Percentiles rank a stretch among this genome's conserved stretches.
Conservation (phyloP, 305 asterid species). For the Ilex paraguariensis region DNA sequence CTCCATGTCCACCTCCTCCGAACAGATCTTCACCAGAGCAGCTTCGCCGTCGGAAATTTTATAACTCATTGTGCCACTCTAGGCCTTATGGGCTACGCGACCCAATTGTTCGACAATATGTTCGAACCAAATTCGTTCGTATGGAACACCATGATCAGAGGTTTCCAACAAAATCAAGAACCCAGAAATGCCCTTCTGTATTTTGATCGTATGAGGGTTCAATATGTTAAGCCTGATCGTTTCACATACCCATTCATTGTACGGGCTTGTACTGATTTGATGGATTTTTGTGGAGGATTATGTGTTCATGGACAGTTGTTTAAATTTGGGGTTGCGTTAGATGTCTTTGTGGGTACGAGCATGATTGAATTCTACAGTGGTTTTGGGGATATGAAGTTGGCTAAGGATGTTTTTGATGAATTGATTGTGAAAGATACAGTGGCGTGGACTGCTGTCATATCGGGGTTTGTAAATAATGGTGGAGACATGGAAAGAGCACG, state of each 20-base stretch:
- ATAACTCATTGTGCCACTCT: conserved; percentile 3
- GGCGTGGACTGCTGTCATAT: conserved; percentile 13
- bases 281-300: conserved; percentile 8
- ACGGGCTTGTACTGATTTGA: conserved; percentile 13
- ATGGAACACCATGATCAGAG: conserved; percentile 20
- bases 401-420: conserved; percentile 2
- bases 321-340: conserved; percentile 15
- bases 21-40: conserved; percentile 8
- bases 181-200: conserved; percentile 3
- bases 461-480: conserved; percentile 8
- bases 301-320: conserved; percentile 15
- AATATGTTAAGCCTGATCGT: conserved; percentile 8
- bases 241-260: conserved; percentile 18
- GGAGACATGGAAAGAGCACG: conserved; percentile 16
- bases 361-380: conserved; percentile 15
- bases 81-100: conserved; percentile 16
- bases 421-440: conserved; percentile 16
- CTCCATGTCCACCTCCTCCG: conserved; percentile 19
- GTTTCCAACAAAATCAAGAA: conserved; percentile 13
- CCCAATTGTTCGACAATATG: conserved; percentile 18
- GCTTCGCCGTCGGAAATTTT: conserved; percentile 16
- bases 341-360: conserved; percentile 18
- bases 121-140: conserved; percentile 19
- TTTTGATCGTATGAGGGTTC: conserved; percentile 9
- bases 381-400: conserved; percentile 4